Conservation (phyloP, 1,284 basidiomycete species). For the Cutaneotrichosporon sp. region DNA sequence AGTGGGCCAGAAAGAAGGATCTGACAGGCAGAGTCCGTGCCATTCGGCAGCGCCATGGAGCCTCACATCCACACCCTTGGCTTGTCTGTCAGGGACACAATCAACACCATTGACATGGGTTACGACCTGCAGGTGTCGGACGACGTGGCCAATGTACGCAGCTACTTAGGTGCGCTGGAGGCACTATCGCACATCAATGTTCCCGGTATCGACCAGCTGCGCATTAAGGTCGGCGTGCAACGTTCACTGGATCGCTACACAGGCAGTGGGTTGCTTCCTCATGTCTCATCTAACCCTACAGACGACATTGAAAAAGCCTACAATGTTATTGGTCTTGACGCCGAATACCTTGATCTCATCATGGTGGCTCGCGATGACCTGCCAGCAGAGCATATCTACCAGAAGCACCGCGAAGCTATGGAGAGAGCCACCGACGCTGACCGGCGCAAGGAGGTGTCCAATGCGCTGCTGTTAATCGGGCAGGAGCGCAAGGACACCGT, state of each 20-base stretch:
- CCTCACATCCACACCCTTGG: slow-evolving; percentile 22
- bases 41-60: too few species aligned
- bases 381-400: slow-evolving; percentile 31
- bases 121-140: slow-evolving; percentile 36
- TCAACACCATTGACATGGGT: slow-evolving; percentile 25
- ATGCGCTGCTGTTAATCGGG: slow-evolving; percentile 33
- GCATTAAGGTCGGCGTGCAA: slow-evolving; percentile 34
- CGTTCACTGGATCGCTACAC: slow-evolving; percentile 34
- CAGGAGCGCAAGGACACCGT: slow-evolving; percentile 19
- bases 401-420: slow-evolving; percentile 30
- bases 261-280: slow-evolving; percentile 14
- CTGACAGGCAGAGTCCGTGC: too few species aligned
- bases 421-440: slow-evolving; percentile 13
- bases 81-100: slow-evolving; percentile 21
- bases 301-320: slow-evolving; percentile 38
- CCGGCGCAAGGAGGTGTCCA: slow-evolving; percentile 17
- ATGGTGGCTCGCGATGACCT: slow-evolving; percentile 27
- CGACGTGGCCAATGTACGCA: slow-evolving; percentile 13
- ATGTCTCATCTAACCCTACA: slow-evolving; percentile 15
- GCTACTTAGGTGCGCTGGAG: slow-evolving; percentile 34
- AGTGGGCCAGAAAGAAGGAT: background rate
- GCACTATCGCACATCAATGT: slow-evolving; percentile 21
- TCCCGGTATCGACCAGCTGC: slow-evolving; percentile 23
- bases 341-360: slow-evolving; percentile 21
- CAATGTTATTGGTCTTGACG: slow-evolving; percentile 26